Evolutionary conservation across 345 rosid genomes (phyloP), one percentile per base, ranked within the genome.

Genomic region (Rhodomyrtus tomentosa): DNA sequence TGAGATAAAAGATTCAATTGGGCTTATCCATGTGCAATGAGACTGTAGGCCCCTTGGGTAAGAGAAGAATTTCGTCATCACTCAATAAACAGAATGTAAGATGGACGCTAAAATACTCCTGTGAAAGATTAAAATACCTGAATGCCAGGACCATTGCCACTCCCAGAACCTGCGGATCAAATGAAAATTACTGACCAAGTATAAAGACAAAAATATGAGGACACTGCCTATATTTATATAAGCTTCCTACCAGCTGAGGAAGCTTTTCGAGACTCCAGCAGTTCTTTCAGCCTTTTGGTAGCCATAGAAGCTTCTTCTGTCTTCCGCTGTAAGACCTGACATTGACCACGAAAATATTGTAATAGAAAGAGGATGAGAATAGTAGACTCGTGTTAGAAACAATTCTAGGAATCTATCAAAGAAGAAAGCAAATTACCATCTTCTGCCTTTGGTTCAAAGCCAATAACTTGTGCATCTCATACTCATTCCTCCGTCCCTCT

Each of bases 231-330:
- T 54, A 76, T 87, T 54, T 55, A 10, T 45, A 80, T 86, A 58
- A 79, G 85, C 87, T 53, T 87, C 82, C 86, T 80, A 53, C 92
- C 98, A 18, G 24, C 51, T 32, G 87, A 85, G 54, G 96, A 89
- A 52, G 94, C 89, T 91, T 96, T 97, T 88, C 95, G 88, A 84
- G 96, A 92, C 90, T 97, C 99, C 83, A 97, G 87, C 85, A 96
- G 91, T 83, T 97, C 99, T 88, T 97, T 97, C 50, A 97, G 92
- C 92, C 99, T 93, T 88, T 95, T 97, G 59, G 96, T 97, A 68
- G 96, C 99, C 95, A 95, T 89, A 73, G 98, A 87, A 85, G 99
- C 99, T 90, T 97, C 99, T 90, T 97, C 98, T 85, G 95, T 93
- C 92, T 97, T 97, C 87, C 99, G 92, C 89, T 97, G 99, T 91